These are phyloP conservation scores for Kitagawia praeruptora DNA, from an alignment of 129 eudicot genomes.

Conservation along the genomic window DNA sequence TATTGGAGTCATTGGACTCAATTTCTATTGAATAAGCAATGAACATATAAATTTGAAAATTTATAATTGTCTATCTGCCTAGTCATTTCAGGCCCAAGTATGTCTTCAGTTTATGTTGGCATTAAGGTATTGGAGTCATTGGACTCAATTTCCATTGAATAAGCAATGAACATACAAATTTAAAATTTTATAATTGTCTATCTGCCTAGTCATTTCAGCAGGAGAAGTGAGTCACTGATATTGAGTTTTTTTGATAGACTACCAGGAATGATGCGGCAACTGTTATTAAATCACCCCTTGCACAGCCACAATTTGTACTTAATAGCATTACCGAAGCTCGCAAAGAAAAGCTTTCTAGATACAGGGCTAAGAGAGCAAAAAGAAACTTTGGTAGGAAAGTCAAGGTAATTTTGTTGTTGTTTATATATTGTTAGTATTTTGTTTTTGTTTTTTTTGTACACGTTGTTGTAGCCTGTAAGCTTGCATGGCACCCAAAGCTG, in stretches of 20 bases:
- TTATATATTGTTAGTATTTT: background rate
- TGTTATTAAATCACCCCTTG: conserved; percentile 47
- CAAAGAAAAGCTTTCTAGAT: conserved; percentile 84
- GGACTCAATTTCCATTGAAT: background rate
- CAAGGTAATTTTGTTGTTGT: conserved; percentile 22
- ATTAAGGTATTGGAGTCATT: conserved; percentile 1
- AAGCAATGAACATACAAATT: conserved; percentile 21
- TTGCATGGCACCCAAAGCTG: conserved; percentile 2
- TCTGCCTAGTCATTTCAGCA: conserved; percentile 30
- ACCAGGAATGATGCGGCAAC: conserved; percentile 49
- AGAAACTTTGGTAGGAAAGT: conserved; percentile 92
- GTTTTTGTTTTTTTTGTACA: background rate
- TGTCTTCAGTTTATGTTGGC: background rate
- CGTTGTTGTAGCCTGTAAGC: background rate
- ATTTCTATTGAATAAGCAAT: conserved; percentile 1
- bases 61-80: conserved; percentile 19
- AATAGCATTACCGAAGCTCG: conserved; percentile 59
- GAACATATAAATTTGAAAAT: conserved; percentile 31
- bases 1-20: background rate
- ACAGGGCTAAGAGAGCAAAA: conserved; percentile 80
- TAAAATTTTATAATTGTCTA: conserved; percentile 24
- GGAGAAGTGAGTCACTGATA: conserved; percentile 50
- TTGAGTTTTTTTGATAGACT: conserved; percentile 65
- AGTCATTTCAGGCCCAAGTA: conserved; percentile 14
- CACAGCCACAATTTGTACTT: conserved; percentile 35